Evolutionary conservation across 495 filamentous ascomycete genomes (phyloP).

Genomic region (Trichoderma virens): DNA sequence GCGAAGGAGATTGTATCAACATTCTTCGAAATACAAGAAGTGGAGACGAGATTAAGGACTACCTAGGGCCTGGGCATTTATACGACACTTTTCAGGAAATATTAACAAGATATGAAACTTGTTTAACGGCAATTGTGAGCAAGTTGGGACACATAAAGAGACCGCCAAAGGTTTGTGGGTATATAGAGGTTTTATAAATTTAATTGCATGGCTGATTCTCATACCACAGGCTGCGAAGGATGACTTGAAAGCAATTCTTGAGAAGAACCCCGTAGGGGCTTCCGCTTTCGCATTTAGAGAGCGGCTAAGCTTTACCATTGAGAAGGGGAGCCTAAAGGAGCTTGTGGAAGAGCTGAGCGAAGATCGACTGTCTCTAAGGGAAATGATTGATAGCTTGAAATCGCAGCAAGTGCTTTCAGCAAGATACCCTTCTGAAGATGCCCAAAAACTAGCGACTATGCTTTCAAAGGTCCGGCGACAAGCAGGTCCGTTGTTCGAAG

Average conservation of each 20-base stretch:
- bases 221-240: no score
- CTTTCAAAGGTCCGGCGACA: not conserved
- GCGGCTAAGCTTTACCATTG: constrained; percentile 10
- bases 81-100: not conserved
- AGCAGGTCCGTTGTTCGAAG: not conserved
- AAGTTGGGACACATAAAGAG: constrained; percentile 13
- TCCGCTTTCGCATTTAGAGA: constrained; percentile 9
- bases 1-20: no score
- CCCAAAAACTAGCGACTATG: no score
- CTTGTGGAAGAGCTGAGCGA: constrained; percentile 10
- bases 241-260: no score
- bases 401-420: not conserved
- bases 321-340: constrained; percentile 11
- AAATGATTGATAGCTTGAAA: not conserved
- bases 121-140: constrained; percentile 10
- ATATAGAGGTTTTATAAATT: no score
- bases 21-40: no score
- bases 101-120: constrained; percentile 12
- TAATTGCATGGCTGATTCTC: not conserved
- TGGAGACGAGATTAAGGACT: no score
- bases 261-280: not conserved
- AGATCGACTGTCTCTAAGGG: constrained; percentile 5
- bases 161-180: constrained; percentile 8
- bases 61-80: no score
- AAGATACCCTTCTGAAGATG: no score